These are phyloP conservation scores for Tricharina praecox DNA, from an alignment of 495 filamentous ascomycete species.

Conservation along the genomic window DNA sequence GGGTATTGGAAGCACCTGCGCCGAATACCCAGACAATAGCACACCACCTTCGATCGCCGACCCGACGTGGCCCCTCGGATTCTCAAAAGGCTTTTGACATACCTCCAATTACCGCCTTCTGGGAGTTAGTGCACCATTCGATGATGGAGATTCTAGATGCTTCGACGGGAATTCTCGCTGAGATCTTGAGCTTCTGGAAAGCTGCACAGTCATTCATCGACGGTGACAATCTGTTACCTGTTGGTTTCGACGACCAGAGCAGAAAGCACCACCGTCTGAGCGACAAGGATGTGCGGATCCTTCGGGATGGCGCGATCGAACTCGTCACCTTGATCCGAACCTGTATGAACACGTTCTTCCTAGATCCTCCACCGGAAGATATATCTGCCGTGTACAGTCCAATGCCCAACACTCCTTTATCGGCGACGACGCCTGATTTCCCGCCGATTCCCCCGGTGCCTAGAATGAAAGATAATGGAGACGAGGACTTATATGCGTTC, in stretches of 20 bases:
- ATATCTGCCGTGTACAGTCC: slow-evolving; percentile 71
- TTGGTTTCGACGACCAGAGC: slow-evolving; percentile 70
- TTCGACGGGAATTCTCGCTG: slow-evolving; percentile 61
- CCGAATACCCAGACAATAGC: slow-evolving; percentile 52
- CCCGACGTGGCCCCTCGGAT: slow-evolving; percentile 41
- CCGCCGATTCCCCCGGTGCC: slow-evolving; percentile 8
- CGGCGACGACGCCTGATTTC: slow-evolving; percentile 22
- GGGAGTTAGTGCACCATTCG: slow-evolving; percentile 64
- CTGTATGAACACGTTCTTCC: slow-evolving; percentile 61
- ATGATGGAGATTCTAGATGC: slow-evolving; percentile 53
- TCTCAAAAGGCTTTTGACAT: slow-evolving; percentile 47
- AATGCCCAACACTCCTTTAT: slow-evolving; percentile 47
- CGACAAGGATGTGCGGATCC: slow-evolving; percentile 45
- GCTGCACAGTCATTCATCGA: slow-evolving; percentile 79
- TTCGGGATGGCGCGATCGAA: slow-evolving; percentile 64
- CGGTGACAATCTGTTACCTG: slow-evolving; percentile 60
- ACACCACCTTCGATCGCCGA: slow-evolving; percentile 52
- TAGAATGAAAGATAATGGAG: slow-evolving; percentile 12
- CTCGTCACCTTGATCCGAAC: slow-evolving; percentile 68
- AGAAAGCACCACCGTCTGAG: slow-evolving; percentile 71
- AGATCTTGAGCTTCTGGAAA: slow-evolving; percentile 87
- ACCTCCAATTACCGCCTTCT: slow-evolving; percentile 63
- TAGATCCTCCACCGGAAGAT: slow-evolving; percentile 80
- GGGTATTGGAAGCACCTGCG: slow-evolving; percentile 54
- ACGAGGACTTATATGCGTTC: slow-evolving; percentile 82